Conservation (phyloP, 148 eudicot species). For the Camellia granthamiana region DNA sequence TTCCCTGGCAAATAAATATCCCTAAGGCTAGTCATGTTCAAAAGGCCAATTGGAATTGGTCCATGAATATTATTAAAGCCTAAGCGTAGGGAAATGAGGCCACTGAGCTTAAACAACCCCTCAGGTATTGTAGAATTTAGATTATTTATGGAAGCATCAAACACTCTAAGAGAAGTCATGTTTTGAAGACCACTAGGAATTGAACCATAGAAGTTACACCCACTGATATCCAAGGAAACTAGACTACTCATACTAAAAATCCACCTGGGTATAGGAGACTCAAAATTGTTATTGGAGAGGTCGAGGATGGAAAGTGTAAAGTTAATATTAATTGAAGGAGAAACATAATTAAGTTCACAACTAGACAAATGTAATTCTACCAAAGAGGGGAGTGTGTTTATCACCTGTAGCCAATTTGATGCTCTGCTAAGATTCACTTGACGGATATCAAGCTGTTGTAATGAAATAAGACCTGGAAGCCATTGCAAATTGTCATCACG, state of each 20-base stretch:
- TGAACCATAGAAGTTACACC: neutral
- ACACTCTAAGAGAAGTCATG: neutral
- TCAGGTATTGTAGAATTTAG: no score
- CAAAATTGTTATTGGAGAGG: neutral
- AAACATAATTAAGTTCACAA: neutral
- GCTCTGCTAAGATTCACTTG: neutral
- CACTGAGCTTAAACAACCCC: no score
- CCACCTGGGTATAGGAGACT: neutral
- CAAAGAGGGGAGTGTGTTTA: neutral
- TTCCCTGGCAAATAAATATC: neutral
- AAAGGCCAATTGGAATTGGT: constrained; percentile 6
- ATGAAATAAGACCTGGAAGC: neutral
- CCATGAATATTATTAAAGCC: neutral
- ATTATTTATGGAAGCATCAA: neutral
- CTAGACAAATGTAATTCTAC: neutral
- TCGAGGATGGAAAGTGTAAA: constrained; percentile 3
- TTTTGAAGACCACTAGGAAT: neutral
- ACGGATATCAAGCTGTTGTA: neutral
- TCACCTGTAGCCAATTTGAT: neutral
- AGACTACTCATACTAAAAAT: neutral
- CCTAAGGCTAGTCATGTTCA: constrained; percentile 1
- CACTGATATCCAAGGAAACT: neutral
- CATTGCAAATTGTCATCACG: neutral
- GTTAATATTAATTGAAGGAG: neutral
- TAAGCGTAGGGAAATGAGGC: no score